Conservation (phyloP, 164 flowering plant genomes). For the Vitis cinerea region DNA sequence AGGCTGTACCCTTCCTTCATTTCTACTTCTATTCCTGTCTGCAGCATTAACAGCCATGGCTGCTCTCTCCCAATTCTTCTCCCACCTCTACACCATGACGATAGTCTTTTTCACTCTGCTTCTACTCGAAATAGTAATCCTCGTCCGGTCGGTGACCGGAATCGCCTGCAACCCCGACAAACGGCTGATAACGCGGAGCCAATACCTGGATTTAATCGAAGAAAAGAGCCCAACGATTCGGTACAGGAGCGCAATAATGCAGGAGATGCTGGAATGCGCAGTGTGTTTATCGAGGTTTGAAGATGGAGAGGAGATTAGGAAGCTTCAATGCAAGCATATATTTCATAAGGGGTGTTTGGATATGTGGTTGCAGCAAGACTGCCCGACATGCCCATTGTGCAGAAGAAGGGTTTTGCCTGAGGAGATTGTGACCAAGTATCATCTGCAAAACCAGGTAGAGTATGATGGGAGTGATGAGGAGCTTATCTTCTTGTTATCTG, state of each 20-base stretch:
- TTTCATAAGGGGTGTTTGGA: constrained; percentile 54
- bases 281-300: constrained; percentile 43
- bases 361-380: constrained; percentile 37
- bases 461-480: constrained; percentile 36
- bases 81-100: constrained; percentile 31
- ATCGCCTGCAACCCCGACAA: neutral
- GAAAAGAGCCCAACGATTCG: constrained; percentile 24
- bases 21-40: neutral
- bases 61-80: constrained; percentile 25
- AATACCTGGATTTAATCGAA: constrained; percentile 30
- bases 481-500: constrained; percentile 24
- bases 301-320: constrained; percentile 44
- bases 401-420: constrained; percentile 32
- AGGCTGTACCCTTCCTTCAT: too few species aligned
- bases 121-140: constrained; percentile 23
- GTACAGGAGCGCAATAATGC: constrained; percentile 10
- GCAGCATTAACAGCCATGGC: constrained; percentile 13
- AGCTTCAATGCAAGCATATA: constrained; percentile 39
- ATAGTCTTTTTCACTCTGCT: constrained; percentile 31
- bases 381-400: constrained; percentile 49
- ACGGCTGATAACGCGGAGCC: neutral
- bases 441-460: constrained; percentile 13
- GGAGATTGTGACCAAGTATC: constrained; percentile 15
- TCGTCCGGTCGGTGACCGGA: constrained; percentile 17
- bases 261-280: constrained; percentile 24